Conservation (phyloP, 306 rosid genomes). For the Luffa acutangula region DNA sequence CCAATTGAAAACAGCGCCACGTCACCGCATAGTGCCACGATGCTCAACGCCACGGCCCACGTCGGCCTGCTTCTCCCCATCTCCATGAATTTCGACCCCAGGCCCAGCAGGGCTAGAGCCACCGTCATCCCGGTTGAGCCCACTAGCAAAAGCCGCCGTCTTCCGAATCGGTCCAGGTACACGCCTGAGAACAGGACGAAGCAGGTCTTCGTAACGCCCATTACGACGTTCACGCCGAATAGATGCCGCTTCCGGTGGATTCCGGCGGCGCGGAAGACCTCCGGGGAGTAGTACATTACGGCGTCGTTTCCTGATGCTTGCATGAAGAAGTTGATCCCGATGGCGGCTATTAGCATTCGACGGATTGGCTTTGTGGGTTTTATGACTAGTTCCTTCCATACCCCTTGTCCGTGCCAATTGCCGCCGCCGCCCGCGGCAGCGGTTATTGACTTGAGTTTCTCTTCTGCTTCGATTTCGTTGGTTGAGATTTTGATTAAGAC, state of each 20-base stretch:
- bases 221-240: slow-evolving; percentile 47
- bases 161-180: slow-evolving; percentile 51
- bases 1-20: slow-evolving; percentile 78
- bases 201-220: slow-evolving; percentile 55
- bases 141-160: slow-evolving; percentile 62
- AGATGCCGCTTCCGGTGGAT: slow-evolving; percentile 36
- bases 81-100: slow-evolving; percentile 45
- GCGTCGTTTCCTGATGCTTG: slow-evolving; percentile 94
- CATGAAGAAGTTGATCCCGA: slow-evolving; percentile 84
- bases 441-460: slow-evolving; percentile 41
- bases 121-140: slow-evolving; percentile 53
- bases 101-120: slow-evolving; percentile 41
- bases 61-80: slow-evolving; percentile 17
- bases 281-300: slow-evolving; percentile 68
- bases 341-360: slow-evolving; percentile 48
- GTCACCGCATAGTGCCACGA: slow-evolving; percentile 43
- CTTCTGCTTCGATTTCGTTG: slow-evolving; percentile 44
- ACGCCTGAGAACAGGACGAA: slow-evolving; percentile 50
- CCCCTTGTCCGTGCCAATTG: slow-evolving; percentile 30
- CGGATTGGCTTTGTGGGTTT: slow-evolving; percentile 37
- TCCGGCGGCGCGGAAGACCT: slow-evolving; percentile 67
- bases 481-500: slow-evolving; percentile 43
- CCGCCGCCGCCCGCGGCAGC: slow-evolving; percentile 22
- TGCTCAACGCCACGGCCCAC: slow-evolving; percentile 47
- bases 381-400: slow-evolving; percentile 60